Evolutionary conservation across 306 rosid genomes (phyloP).

Genomic region (Trifolium subterraneum): DNA sequence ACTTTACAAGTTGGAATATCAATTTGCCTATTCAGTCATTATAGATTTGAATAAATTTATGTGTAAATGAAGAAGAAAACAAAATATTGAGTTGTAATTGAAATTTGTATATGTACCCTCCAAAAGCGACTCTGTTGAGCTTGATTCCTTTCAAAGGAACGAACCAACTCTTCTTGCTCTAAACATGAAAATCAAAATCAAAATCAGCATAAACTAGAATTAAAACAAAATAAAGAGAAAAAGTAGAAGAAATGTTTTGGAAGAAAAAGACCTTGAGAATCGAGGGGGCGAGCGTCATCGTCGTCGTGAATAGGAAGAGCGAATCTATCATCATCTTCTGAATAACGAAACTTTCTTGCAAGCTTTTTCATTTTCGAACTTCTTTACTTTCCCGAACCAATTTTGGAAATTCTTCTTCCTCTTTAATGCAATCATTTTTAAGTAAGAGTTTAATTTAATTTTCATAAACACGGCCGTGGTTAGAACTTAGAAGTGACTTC

Average conservation of each 20-base stretch:
- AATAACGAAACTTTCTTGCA: conserved; percentile 57
- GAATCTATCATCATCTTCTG: conserved; percentile 40
- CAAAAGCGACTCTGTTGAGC: conserved; percentile 78
- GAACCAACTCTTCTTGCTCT: conserved; percentile 87
- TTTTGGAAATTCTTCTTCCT: not conserved
- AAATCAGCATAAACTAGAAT: not conserved
- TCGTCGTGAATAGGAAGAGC: conserved; percentile 75
- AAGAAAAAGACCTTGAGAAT: conserved; percentile 56
- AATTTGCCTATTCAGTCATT: not conserved
- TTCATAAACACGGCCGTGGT: too few species aligned
- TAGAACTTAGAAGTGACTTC: too few species aligned
- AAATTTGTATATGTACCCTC: conserved; percentile 59
- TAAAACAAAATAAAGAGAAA: not conserved
- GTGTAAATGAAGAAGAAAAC: too few species aligned
- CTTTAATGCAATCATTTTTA: not conserved
- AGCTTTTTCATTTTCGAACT: conserved; percentile 61
- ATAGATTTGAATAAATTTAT: conserved; percentile 20
- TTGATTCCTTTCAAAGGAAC: conserved; percentile 64
- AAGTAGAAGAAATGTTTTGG: not conserved
- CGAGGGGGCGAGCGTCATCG: conserved; percentile 71
- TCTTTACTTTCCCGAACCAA: not conserved
- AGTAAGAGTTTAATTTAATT: not conserved
- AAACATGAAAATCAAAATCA: conserved; percentile 38
- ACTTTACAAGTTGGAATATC: not conserved
- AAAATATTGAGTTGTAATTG: not conserved